Percentiles rank a stretch among this genome's conserved stretches.
These are phyloP conservation scores for Lepidium sativum DNA, from an alignment of 345 rosid species.

Conservation along the genomic window DNA sequence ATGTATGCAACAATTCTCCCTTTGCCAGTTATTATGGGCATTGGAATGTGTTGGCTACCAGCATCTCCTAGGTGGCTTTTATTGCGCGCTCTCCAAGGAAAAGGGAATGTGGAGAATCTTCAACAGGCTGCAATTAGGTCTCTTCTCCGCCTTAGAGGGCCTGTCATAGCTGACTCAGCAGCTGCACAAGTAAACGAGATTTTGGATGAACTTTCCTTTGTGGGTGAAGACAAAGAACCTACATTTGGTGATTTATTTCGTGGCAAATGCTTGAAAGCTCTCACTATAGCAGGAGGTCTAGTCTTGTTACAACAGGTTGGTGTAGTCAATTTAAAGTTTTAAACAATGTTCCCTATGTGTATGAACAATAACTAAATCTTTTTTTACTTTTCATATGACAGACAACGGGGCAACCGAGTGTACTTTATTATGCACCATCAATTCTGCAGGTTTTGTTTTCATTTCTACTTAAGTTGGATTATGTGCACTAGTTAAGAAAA, in stretches of 20 bases:
- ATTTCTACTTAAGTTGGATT: background rate
- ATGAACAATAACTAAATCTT: background rate
- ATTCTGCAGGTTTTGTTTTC: conserved; percentile 59
- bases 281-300: conserved; percentile 73
- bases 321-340: background rate
- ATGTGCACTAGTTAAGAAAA: background rate
- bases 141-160: conserved; percentile 72
- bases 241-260: conserved; percentile 52
- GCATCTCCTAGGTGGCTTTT: conserved; percentile 95
- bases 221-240: conserved; percentile 66
- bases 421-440: conserved; percentile 86
- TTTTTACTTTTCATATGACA: conserved; percentile 21
- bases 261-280: conserved; percentile 92
- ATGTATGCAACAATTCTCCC: conserved; percentile 82
- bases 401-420: conserved; percentile 99
- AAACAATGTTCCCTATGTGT: background rate
- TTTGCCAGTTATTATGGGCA: conserved; percentile 78
- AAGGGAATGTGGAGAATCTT: conserved; percentile 56
- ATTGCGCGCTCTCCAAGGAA: conserved; percentile 65
- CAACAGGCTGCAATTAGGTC: conserved; percentile 56
- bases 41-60: conserved; percentile 96
- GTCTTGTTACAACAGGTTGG: conserved; percentile 96
- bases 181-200: conserved; percentile 68
- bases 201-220: conserved; percentile 51
- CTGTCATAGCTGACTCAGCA: conserved; percentile 57